Base-by-base conservation (phyloP, 2,329 filamentous ascomycete genomes). In the Neonectria sp. region DNA sequence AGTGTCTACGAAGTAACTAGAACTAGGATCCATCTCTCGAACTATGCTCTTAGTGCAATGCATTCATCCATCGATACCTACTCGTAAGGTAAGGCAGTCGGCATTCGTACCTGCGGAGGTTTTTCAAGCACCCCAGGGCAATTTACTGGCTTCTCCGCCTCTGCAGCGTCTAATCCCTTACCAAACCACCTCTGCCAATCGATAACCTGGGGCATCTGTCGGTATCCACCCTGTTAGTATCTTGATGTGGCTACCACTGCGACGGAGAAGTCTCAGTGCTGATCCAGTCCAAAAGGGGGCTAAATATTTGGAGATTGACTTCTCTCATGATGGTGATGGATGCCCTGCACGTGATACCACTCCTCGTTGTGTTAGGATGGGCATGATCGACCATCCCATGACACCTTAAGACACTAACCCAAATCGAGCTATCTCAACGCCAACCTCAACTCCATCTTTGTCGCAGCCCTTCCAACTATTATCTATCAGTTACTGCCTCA, bases 221-320 rank as follows among this genome's bases (percentile, higher is more conserved):
- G 17, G n/a, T 49, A 33, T 58, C 55, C 55, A 58, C 43, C 21
- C 9, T 7, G 12, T 29, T 7, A 25, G 9, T 48, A 24, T 48
- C 63, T 61, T 45, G 43, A 66, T 61, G 27, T 25, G 63, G 63
- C 46, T 52, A 66, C 63, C 58, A 37, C 31, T 61, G 63, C 63
- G 63, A 65, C 40, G 37, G 49, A 55, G 53, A 48, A 48, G 52
- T 59, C n/a, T 49, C 35, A 57, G 25, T n/a, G 15, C 48, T 43
- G n/a, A 43, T 56, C 43, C 48, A 27, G 15, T 21, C 27, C 15
- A 13, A 35, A n/a, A 27, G 40, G 37, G 27, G 24, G 21, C 21
- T 21, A 21, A 21, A 21, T 9, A 17, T 6, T 7, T 17, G 17
- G 15, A 40, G 37, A 51, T 33, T 12, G 21, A 25, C 11, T 8